phyloP scores from a whole-genome alignment of 2,329 filamentous ascomycete species.

The Didymosphaeria variabile region DNA sequence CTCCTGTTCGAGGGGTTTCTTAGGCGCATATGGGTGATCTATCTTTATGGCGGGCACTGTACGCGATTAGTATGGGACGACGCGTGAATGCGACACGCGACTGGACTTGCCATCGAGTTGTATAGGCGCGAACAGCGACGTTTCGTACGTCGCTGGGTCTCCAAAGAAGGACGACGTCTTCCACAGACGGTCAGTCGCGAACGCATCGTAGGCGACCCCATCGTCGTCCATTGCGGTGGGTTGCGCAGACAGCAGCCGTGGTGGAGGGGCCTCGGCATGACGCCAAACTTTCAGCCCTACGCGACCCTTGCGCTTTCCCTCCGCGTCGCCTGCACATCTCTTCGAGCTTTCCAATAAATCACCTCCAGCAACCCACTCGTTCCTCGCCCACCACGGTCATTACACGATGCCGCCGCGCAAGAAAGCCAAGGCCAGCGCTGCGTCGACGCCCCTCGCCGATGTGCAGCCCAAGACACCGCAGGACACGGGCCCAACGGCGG shows the following conservation, averaged over 20 bases:
- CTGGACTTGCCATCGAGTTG: conserved; percentile 47
- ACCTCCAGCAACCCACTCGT: background rate
- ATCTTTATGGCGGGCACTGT: conserved; percentile 48
- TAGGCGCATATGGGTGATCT: conserved; percentile 52
- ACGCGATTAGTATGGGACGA: conserved; percentile 33
- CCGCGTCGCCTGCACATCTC: conserved; percentile 17
- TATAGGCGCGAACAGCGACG: conserved; percentile 44
- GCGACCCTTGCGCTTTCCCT: conserved; percentile 28
- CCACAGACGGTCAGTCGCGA: conserved; percentile 71
- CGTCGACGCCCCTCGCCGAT: conserved; percentile 62
- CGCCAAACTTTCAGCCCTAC: conserved; percentile 43
- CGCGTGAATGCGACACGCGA: conserved; percentile 39
- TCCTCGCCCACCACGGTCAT: conserved; percentile 4
- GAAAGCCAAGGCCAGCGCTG: conserved; percentile 66
- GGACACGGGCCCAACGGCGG: conserved; percentile 50
- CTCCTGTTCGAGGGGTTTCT: conserved; percentile 43
- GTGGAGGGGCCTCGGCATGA: conserved; percentile 39
- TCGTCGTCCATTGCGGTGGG: conserved; percentile 46
- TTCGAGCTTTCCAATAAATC: too few relatives aligned
- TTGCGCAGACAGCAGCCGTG: conserved; percentile 19
- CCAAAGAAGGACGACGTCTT: conserved; percentile 60
- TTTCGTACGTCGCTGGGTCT: conserved; percentile 30
- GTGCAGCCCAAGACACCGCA: conserved; percentile 53
- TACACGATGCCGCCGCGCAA: conserved; percentile 74
- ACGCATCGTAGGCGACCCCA: conserved; percentile 63